Percentiles rank a stretch among this genome's conserved stretches.
These are phyloP conservation scores for Phaffomyces thermotolerans DNA, from an alignment of 805 yeast species.

Conservation along the genomic window DNA sequence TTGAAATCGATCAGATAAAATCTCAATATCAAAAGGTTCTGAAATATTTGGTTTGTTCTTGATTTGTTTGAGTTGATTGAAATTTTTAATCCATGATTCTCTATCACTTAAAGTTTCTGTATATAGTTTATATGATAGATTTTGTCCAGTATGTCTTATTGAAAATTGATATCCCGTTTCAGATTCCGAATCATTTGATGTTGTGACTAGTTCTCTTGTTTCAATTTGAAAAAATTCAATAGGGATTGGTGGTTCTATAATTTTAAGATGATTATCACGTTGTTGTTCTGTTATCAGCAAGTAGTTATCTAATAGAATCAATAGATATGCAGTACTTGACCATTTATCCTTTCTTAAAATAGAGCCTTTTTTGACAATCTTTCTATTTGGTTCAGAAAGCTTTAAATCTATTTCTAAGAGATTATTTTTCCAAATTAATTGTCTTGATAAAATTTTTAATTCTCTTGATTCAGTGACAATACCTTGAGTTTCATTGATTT, in stretches of 20 bases:
- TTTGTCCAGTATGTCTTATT: conserved; percentile 51
- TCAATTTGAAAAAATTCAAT: conserved; percentile 51
- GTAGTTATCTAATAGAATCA: conserved; percentile 66
- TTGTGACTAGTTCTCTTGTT: conserved; percentile 27
- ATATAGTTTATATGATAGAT: conserved; percentile 44
- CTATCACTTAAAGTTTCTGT: conserved; percentile 44
- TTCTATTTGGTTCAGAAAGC: conserved; percentile 47
- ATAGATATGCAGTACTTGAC: conserved; percentile 43
- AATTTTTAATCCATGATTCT: conserved; percentile 48
- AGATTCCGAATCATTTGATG: conserved; percentile 5
- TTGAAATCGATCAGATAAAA: conserved; percentile 56
- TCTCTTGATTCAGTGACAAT: conserved; percentile 52
- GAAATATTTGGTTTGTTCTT: conserved; percentile 32
- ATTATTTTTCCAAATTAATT: conserved; percentile 45
- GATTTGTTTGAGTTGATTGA: conserved; percentile 39
- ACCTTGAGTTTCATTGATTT: conserved; percentile 56
- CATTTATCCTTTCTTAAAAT: conserved; percentile 55
- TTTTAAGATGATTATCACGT: conserved; percentile 33
- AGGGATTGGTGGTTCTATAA: conserved; percentile 54
- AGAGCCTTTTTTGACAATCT: conserved; percentile 50
- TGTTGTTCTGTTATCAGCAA: conserved; percentile 55
- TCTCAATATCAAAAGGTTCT: conserved; percentile 48
- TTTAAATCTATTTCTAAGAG: conserved; percentile 41
- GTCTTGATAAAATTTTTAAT: conserved; percentile 44
- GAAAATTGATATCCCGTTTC: conserved; percentile 33